A percentile compares a stretch with the other conserved stretches of the same genome.
Evolutionary conservation across 768 basidiomycete genomes (phyloP).

Genomic region (Suillus alpinus): DNA sequence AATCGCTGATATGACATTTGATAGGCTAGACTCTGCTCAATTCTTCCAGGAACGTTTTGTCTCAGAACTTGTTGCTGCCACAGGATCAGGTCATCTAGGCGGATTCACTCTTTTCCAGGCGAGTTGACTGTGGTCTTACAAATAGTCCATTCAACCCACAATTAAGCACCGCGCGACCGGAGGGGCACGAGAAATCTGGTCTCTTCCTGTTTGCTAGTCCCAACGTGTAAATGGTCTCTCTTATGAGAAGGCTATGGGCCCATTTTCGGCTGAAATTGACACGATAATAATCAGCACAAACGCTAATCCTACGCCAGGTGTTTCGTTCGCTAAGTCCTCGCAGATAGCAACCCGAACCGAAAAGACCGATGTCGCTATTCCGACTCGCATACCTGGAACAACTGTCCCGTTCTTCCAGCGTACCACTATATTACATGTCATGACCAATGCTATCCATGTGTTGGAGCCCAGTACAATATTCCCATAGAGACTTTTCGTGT

Average conservation of each 20-base stretch:
- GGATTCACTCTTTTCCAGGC: constrained; percentile 89
- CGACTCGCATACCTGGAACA: constrained; percentile 72
- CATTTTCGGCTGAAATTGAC: constrained; percentile 50
- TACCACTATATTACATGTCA: constrained; percentile 83
- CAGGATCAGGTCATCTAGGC: constrained; percentile 71
- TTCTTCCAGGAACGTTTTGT: constrained; percentile 59
- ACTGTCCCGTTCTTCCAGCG: constrained; percentile 86
- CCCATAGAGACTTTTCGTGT: not conserved
- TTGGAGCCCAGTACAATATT: constrained; percentile 69
- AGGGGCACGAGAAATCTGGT: constrained; percentile 83
- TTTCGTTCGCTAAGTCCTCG: constrained; percentile 38
- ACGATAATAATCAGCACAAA: constrained; percentile 85
- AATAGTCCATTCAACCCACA: not conserved
- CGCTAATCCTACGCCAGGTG: constrained; percentile 74
- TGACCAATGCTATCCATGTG: constrained; percentile 76
- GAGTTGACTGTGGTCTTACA: constrained; percentile 11
- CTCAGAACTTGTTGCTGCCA: constrained; percentile 82
- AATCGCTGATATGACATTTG: constrained; percentile 62
- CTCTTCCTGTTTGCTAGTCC: constrained; percentile 71
- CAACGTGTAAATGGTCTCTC: constrained; percentile 58
- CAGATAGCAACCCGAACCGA: constrained; percentile 66
- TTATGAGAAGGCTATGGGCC: constrained; percentile 50
- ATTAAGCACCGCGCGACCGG: constrained; percentile 60
- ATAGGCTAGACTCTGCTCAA: not conserved
- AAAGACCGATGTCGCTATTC: constrained; percentile 66